A percentile compares a stretch with the other conserved stretches of the same genome.
These are phyloP conservation scores for Arthroderma uncinatum DNA, from an alignment of 2,329 filamentous ascomycete species.

Conservation along the genomic window DNA sequence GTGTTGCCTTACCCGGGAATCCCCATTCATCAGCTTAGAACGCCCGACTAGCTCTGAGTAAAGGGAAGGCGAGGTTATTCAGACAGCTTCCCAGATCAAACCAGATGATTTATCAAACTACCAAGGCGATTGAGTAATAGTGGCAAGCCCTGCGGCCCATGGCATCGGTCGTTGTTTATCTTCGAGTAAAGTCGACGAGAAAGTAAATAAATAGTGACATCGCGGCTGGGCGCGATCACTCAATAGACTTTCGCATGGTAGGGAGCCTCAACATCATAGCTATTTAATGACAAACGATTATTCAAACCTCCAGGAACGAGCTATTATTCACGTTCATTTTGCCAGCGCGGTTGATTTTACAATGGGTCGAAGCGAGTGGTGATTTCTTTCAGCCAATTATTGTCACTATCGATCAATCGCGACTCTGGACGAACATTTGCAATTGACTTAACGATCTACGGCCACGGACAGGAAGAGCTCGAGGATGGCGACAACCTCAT, in stretches of 20 bases:
- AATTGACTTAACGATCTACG: background rate
- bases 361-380: background rate
- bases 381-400: background rate
- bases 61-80: background rate
- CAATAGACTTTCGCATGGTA: background rate
- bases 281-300: background rate
- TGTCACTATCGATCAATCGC: background rate
- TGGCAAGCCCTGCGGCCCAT: background rate
- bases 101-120: background rate
- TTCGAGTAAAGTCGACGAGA: background rate
- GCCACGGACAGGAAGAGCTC: background rate
- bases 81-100: background rate
- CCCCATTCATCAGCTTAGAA: slow-evolving; percentile 26
- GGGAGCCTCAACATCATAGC: background rate
- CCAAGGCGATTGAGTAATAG: background rate
- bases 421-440: background rate
- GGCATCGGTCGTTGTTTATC: background rate
- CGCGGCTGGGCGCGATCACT: background rate
- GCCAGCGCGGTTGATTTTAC: background rate
- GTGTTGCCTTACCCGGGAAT: slow-evolving; percentile 33
- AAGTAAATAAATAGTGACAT: background rate
- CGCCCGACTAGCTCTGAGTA: background rate
- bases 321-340: background rate
- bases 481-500: slow-evolving; percentile 5
- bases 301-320: too few relatives aligned